phyloP scores from a whole-genome alignment of 306 rosid genomes.

The Cucurbita maxima region DNA sequence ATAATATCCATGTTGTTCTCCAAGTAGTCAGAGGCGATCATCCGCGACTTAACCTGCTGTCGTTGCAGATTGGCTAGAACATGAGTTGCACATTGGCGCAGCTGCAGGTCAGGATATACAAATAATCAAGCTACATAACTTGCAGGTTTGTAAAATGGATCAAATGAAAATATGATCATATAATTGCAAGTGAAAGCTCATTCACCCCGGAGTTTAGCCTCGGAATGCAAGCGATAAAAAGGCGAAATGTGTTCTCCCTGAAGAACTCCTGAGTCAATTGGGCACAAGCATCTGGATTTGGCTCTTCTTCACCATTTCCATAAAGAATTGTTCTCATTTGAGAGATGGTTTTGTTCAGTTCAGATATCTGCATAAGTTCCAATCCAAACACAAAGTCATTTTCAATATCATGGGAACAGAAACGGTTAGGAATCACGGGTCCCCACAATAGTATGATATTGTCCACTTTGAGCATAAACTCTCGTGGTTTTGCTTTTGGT shows the following conservation, averaged over 20 bases:
- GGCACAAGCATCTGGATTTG: conserved; percentile 42
- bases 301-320: conserved; percentile 46
- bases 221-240: conserved; percentile 29
- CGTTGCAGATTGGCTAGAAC: conserved; percentile 54
- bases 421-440: too few species aligned
- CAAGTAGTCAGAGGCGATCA: conserved; percentile 39
- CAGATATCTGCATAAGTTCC: conserved; percentile 19
- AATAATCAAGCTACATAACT: not conserved
- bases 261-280: conserved; percentile 52
- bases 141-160: not conserved
- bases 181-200: not conserved
- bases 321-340: conserved; percentile 38
- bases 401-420: not conserved
- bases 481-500: too few species aligned
- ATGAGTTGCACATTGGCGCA: conserved; percentile 41
- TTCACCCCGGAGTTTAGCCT: conserved; percentile 42
- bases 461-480: too few species aligned
- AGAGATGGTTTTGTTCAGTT: conserved; percentile 25
- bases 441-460: too few species aligned
- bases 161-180: not conserved
- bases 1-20: conserved; percentile 42
- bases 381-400: not conserved
- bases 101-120: conserved; percentile 13
- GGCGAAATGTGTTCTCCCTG: conserved; percentile 36
- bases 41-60: conserved; percentile 31